Conservation (phyloP, 1,139 yeast genomes). For the Zygosaccharomyces pseudobailii region DNA sequence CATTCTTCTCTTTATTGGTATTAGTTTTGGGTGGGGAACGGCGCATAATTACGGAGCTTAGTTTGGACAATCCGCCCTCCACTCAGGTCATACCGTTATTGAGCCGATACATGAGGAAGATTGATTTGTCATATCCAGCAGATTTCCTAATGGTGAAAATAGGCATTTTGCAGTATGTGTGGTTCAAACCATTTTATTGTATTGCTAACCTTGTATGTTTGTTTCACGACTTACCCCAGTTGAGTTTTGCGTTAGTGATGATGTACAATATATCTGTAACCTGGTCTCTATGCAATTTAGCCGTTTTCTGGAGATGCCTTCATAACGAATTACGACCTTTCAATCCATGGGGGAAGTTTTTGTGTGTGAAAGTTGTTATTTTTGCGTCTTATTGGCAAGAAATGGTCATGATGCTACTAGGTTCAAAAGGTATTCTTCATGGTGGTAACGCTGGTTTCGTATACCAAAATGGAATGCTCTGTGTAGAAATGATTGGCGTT, state of each 20-base stretch:
- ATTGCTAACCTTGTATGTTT: conserved; percentile 50
- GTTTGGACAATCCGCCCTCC: conserved; percentile 73
- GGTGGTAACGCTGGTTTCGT: conserved; percentile 44
- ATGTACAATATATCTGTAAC: conserved; percentile 78
- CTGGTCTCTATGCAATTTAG: conserved; percentile 75
- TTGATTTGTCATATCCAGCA: conserved; percentile 84
- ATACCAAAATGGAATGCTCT: conserved; percentile 74
- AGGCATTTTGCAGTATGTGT: conserved; percentile 88
- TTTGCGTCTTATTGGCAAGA: conserved; percentile 99
- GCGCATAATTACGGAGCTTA: conserved; percentile 60
- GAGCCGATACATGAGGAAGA: conserved; percentile 44
- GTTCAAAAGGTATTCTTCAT: conserved; percentile 48
- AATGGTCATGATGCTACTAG: conserved; percentile 57
- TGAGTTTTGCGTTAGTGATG: conserved; percentile 42
- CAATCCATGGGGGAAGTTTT: conserved; percentile 86
- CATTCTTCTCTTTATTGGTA: conserved; percentile 80
- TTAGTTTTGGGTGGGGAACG: conserved; percentile 90
- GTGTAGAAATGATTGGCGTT: conserved; percentile 80
- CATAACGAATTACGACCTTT: conserved; percentile 71
- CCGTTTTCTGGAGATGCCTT: conserved; percentile 87
- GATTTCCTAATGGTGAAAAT: conserved; percentile 74
- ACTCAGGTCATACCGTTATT: conserved; percentile 59
- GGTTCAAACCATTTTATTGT: conserved; percentile 84
- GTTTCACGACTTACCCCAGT: conserved; percentile 36
- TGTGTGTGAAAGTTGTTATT: conserved; percentile 87